Base-by-base conservation (phyloP, 73 alveolate species). In the Breviolum minutum region DNA sequence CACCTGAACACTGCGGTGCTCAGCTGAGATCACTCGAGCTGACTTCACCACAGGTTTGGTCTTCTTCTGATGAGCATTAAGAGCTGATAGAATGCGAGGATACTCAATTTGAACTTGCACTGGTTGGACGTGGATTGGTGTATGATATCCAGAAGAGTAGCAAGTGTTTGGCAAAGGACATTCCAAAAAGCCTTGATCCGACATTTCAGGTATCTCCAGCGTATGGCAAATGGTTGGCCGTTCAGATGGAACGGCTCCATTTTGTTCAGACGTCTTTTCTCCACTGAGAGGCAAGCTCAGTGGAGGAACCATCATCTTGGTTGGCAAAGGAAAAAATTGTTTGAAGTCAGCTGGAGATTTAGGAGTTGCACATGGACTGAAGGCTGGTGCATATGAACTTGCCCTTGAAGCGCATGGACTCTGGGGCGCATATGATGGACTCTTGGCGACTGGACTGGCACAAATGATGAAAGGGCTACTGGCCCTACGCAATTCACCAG, bases 11-110 rank as follows among this genome's bases (percentile, higher is more conserved):
- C 88, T 80, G 29, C 88, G 88, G 22, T 80, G 64, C 66, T 80
- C 88, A 26, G 90, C 71, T 29, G 92, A 83, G 66, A 83, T 48
- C 76, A 83, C 76, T 0, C 92, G 92, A 22, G 92, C 92, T 8
- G 92, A 17, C 27, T 83, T 83, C 61, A 24, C 71, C 0, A 20
- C 76, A 5, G 71, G 48, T 22, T 7, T 8, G 27, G 14, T 22
- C 26, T 83, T 83, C 27, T 20, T 26, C 9, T 62, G 73, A 8
- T 83, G n/a, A 8, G 73, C 61, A 54, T 20, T 13, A 8, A 12
- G 27, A 62, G 92, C 92, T 22, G 92, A 60, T 20, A 83, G 92
- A 61, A 83, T 83, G 71, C 92, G 92, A 83, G 92, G 92, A n/a
- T 83, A 83, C 14, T 83, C 92, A 5, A 54, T 70, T 77, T n/a